These are phyloP conservation scores for Plasmodium ovale DNA, from an alignment of 169 alveolate species.

Conservation along the genomic window DNA sequence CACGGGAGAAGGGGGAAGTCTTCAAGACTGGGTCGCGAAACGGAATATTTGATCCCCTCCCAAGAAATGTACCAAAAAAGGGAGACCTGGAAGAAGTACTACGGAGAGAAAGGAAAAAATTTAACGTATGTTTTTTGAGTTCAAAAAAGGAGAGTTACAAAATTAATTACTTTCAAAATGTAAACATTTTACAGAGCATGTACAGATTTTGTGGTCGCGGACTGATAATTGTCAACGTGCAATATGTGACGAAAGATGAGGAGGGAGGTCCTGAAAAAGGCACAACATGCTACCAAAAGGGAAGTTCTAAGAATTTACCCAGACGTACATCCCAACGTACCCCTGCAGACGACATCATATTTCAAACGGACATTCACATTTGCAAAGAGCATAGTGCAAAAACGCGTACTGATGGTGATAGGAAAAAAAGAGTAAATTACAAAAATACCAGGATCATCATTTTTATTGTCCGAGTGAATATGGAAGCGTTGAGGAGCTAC, in stretches of 20 bases:
- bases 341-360: constrained; percentile 14
- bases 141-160: constrained; percentile 34
- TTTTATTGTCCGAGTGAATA: constrained; percentile 59
- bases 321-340: background rate
- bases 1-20: background rate
- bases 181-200: constrained; percentile 38
- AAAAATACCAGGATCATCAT: constrained; percentile 33
- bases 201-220: constrained; percentile 71
- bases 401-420: background rate
- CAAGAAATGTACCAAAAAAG: background rate
- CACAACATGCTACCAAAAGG: too few species aligned
- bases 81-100: constrained; percentile 8
- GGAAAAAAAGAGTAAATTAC: background rate
- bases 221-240: constrained; percentile 54
- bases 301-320: background rate
- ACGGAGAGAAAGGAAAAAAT: constrained; percentile 28
- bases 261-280: too few species aligned
- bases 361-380: constrained; percentile 54
- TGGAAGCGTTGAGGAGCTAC: constrained; percentile 40
- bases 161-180: constrained; percentile 51
- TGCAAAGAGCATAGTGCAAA: constrained; percentile 25
- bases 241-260: constrained; percentile 25
- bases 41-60: background rate
- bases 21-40: background rate
- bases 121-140: constrained; percentile 56